Evolutionary conservation across 2,329 filamentous ascomycete genomes (phyloP), one percentile per base, ranked within the genome.

Genomic region (Aspergillus fructus): DNA sequence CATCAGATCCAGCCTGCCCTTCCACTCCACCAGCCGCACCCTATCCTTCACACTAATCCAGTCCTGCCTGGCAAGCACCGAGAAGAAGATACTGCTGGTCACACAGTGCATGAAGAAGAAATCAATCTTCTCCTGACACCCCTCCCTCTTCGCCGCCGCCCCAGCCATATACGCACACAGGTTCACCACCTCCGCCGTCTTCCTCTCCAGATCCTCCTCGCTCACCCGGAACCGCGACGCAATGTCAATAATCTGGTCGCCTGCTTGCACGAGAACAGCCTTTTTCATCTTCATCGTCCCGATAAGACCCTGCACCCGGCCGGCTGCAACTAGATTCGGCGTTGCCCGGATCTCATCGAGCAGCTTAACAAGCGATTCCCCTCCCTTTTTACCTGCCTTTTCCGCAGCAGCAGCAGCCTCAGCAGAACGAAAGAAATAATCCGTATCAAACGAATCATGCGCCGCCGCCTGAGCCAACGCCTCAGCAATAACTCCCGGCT

Each of bases 401-500:
- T n/a, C 34, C 1, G 8, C 34, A 15, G 12, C 33, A 27, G 9
- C 24, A 17, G 33, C 46, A 8, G 41, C 41, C 15, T 41, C 49
- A 5, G 34, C 30, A 19, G 23, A 9, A 15, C 21, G 34, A 30
- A 53, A 57, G 13, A 48, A 47, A 15, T 49, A 46, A 24, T 45
- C 42, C 12, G 48, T 56, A n/a, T 45, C 39, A 21, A 49, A 50
- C 13, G 45, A 48, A 21, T 79, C 72, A 67, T 93, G 89, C 3
- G 89, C 83, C 9, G 87, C 84, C 1, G 88, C 81, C 75, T 93
- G 88, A 1, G 91, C 89, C 7, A 96, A 81, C 1, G 79, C 90
- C 74, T 91, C 85, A 7, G 90, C 89, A 19, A 96, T 81, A 59
- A 94, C 85, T 33, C 86, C 87, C 1, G 89, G 89, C 69, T 93